These are phyloP conservation scores for Colletotrichum acutatum DNA, from an alignment of 2,329 filamentous ascomycete genomes.

Conservation along the genomic window DNA sequence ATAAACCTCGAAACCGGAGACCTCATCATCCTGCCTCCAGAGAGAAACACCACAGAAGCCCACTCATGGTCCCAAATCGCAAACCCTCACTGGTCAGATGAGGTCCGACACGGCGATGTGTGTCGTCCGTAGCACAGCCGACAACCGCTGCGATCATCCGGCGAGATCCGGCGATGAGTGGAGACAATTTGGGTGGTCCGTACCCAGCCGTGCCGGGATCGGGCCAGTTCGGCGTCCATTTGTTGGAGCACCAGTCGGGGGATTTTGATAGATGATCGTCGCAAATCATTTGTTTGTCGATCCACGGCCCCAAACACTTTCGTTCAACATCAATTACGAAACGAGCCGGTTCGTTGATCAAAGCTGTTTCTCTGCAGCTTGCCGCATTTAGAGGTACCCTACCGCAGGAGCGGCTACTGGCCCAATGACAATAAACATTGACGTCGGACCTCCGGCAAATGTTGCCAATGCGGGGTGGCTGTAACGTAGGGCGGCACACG, in stretches of 20 bases:
- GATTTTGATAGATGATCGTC: not conserved
- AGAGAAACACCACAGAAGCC: too few relatives aligned
- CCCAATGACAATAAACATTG: not conserved
- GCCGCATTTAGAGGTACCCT: not conserved
- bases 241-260: constrained; percentile 6
- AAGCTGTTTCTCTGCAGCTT: not conserved
- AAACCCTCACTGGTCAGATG: not conserved
- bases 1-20: not conserved
- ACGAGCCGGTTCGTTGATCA: not conserved
- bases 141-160: constrained; percentile 18
- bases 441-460: not conserved
- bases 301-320: not conserved
- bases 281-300: not conserved
- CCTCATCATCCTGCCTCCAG: not conserved
- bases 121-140: constrained; percentile 8
- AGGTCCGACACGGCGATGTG: constrained; percentile 6
- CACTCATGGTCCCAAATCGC: not conserved
- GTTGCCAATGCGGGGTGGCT: not conserved
- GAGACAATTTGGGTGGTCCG: not conserved
- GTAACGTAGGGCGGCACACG: not conserved
- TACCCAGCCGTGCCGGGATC: not conserved
- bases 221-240: not conserved
- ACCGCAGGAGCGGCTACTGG: not conserved
- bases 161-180: constrained; percentile 17
- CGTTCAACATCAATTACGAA: not conserved